These are phyloP conservation scores for Ocimum tenuiflorum DNA, from an alignment of 257 asterid species.

Conservation along the genomic window DNA sequence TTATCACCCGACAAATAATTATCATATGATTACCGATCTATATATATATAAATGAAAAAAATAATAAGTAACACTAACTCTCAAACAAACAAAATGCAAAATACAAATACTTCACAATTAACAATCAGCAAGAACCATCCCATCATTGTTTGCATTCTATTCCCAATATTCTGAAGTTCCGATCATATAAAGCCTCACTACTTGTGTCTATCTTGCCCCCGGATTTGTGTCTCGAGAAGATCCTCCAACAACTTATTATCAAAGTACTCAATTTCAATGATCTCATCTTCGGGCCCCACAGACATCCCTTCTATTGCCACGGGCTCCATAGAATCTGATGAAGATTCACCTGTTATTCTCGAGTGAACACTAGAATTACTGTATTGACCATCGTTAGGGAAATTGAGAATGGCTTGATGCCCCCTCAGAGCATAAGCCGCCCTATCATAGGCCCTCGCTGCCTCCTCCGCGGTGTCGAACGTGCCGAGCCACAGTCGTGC, in stretches of 20 bases:
- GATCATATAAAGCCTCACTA: too few relatives aligned
- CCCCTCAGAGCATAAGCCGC: slow-evolving; percentile 69
- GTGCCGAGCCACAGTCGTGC: slow-evolving; percentile 75
- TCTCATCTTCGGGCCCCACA: slow-evolving; percentile 26
- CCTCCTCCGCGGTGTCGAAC: slow-evolving; percentile 63
- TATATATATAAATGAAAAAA: too few relatives aligned
- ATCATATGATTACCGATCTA: too few relatives aligned
- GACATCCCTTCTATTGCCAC: background rate
- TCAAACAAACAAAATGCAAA: too few relatives aligned
- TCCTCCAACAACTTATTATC: slow-evolving; percentile 64
- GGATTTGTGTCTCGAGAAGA: slow-evolving; percentile 32
- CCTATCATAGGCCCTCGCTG: slow-evolving; percentile 70
- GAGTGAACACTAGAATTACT: background rate
- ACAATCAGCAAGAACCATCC: too few relatives aligned
- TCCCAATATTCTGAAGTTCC: too few relatives aligned
- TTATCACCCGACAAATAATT: too few relatives aligned
- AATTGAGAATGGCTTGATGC: slow-evolving; percentile 70
- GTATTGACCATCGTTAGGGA: slow-evolving; percentile 58
- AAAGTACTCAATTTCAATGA: slow-evolving; percentile 57
- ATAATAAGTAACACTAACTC: too few relatives aligned
- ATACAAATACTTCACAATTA: too few relatives aligned
- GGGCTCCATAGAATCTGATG: too few relatives aligned
- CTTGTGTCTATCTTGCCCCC: background rate
- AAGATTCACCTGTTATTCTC: background rate
- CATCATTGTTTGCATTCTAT: too few relatives aligned